Base-by-base conservation (phyloP, 2,329 filamentous ascomycete species). In the Phyllosticta ampelicida region DNA sequence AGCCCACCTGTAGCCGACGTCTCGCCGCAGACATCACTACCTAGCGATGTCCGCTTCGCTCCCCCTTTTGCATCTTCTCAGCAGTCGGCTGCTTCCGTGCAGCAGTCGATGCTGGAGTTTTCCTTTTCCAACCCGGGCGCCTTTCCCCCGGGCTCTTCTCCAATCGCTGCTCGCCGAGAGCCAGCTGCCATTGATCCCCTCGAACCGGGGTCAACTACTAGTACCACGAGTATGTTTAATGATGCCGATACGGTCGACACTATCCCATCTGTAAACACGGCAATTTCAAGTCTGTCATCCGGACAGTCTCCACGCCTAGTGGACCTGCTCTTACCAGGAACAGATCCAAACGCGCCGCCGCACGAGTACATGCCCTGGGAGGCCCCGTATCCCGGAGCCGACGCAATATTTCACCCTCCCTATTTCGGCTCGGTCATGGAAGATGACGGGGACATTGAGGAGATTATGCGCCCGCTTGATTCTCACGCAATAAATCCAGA, bases 371-470 rank as follows among this genome's bases (percentile, higher is more conserved):
- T 61, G 44, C 65, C 63, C 10, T 73, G 67, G 58, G 61, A 66
- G 9, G 63, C 69, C n/a, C 69, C 70, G 52, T 68, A 69, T 36
- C 59, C 62, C 49, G 36, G 36, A 44, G 16, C 36, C 36, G 69
- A 70, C 50, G 64, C 66, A 8, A 63, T 72, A 56, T 71, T 71
- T 56, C 66, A 66, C 2, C 62, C 65, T 2, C 62, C 62, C n/a
- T 65, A 67, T 23, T 66, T 68, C 6, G 67, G 65, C 19, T n/a
- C n/a, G n/a, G 62, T 66, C 21, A 62, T 66, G 50, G 61, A 65
- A 5, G 62, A 72, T 51, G 74, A 78, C 16, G 77, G 80, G 26
- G 78, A 79, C 48, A 71, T 83, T 11, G 81, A 84, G 65, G 80
- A 84, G 57, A 76, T 84, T 50, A 70, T 79, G 19, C 73, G 79